Evolutionary conservation across 1,284 basidiomycete species (phyloP).

Genomic region (Ceratobasidium sp.): DNA sequence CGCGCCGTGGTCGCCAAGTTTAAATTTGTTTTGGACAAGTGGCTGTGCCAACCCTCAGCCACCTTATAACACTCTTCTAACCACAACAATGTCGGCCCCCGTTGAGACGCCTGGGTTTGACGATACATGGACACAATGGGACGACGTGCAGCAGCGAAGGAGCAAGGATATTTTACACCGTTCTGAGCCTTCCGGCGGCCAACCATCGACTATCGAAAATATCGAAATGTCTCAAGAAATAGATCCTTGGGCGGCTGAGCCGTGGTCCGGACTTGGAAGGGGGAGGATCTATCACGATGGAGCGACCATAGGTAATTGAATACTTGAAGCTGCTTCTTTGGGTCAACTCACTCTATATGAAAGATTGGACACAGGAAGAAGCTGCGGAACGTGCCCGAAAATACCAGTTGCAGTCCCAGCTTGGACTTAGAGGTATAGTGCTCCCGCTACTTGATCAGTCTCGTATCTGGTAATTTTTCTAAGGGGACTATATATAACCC

Average conservation of each 20-base stretch:
- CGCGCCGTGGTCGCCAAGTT: neutral
- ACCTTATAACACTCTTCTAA: neutral
- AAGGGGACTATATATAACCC: neutral
- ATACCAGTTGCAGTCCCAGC: slow-evolving; percentile 65
- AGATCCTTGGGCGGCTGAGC: slow-evolving; percentile 40
- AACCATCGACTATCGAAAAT: slow-evolving; percentile 10
- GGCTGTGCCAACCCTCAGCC: slow-evolving; percentile 25
- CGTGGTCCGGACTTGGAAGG: slow-evolving; percentile 10
- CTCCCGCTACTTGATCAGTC: slow-evolving; percentile 70
- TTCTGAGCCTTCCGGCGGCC: neutral
- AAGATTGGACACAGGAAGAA: slow-evolving; percentile 79
- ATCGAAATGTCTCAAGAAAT: slow-evolving; percentile 34
- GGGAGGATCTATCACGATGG: slow-evolving; percentile 45
- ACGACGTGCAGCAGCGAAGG: slow-evolving; percentile 21
- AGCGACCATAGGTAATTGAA: slow-evolving; percentile 47
- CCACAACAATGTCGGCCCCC: slow-evolving; percentile 15
- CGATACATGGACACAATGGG: slow-evolving; percentile 42
- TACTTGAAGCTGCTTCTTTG: neutral
- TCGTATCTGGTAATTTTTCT: slow-evolving; percentile 72
- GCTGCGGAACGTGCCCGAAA: slow-evolving; percentile 71
- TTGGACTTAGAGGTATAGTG: slow-evolving; percentile 68
- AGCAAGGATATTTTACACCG: slow-evolving; percentile 20
- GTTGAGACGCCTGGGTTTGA: slow-evolving; percentile 29
- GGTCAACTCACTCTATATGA: neutral
- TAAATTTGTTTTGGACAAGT: slow-evolving; percentile 2